Conservation (phyloP, 2,329 filamentous ascomycete genomes). For the Diaporthe vexans region DNA sequence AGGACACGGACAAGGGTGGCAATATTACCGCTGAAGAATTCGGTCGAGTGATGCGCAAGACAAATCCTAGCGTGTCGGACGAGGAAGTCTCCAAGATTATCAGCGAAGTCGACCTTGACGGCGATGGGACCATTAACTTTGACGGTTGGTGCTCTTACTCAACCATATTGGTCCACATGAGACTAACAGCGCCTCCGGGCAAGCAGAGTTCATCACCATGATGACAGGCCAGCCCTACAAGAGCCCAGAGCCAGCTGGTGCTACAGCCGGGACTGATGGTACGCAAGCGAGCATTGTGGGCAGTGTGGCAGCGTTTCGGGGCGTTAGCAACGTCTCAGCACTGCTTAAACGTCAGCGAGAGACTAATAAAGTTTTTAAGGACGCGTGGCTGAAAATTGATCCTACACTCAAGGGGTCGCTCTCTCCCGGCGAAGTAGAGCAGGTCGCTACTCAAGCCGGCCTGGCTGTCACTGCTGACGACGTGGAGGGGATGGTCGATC, state of each 20-base stretch:
- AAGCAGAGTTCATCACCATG: constrained; percentile 57
- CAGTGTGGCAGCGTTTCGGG: constrained; percentile 38
- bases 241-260: constrained; percentile 44
- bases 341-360: constrained; percentile 40
- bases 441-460: constrained; percentile 51
- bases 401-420: constrained; percentile 52
- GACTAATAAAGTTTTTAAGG: constrained; percentile 41
- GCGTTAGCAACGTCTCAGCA: constrained; percentile 40
- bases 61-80: constrained; percentile 47
- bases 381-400: constrained; percentile 54
- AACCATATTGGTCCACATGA: background rate
- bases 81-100: constrained; percentile 56
- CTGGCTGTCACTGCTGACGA: constrained; percentile 52
- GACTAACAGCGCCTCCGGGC: background rate
- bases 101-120: constrained; percentile 55
- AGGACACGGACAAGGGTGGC: constrained; percentile 44
- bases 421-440: constrained; percentile 51
- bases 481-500: constrained; percentile 51
- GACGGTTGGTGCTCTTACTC: constrained; percentile 48
- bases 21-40: constrained; percentile 56
- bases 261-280: constrained; percentile 41
- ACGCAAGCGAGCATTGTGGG: constrained; percentile 35
- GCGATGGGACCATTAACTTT: constrained; percentile 56
- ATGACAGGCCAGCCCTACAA: constrained; percentile 55
- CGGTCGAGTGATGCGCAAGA: constrained; percentile 53